A percentile compares a stretch with the other conserved stretches of the same genome.
These are phyloP conservation scores for Pseudopithomyces chartarum DNA, from an alignment of 2,329 filamentous ascomycete genomes.

Conservation along the genomic window DNA sequence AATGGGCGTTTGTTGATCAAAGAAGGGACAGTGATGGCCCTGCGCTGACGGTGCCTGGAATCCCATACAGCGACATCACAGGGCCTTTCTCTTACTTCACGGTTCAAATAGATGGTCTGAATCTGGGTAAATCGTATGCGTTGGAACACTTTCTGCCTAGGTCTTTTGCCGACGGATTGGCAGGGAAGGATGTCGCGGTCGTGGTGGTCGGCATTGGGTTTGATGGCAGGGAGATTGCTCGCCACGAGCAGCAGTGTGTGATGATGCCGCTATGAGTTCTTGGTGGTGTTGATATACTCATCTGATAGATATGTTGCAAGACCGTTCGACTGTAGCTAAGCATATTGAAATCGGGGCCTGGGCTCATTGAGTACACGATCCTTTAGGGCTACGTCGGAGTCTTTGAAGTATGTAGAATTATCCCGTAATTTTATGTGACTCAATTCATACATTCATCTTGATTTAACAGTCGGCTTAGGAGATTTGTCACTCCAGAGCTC, in stretches of 20 bases:
- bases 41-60: background rate
- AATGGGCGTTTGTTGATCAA: constrained; percentile 23
- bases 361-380: too few species aligned
- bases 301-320: too few species aligned
- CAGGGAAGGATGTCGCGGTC: constrained; percentile 14
- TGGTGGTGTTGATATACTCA: too few species aligned
- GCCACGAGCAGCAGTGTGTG: background rate
- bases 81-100: constrained; percentile 42
- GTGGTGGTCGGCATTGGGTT: constrained; percentile 34
- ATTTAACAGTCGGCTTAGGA: too few species aligned
- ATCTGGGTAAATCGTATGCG: constrained; percentile 36
- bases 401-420: too few species aligned
- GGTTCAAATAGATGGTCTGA: constrained; percentile 25
- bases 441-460: too few species aligned
- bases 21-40: background rate
- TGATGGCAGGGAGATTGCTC: constrained; percentile 28
- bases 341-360: too few species aligned
- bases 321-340: too few species aligned
- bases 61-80: constrained; percentile 40
- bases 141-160: constrained; percentile 27
- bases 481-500: too few species aligned
- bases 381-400: too few species aligned
- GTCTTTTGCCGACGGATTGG: constrained; percentile 15
- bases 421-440: too few species aligned
- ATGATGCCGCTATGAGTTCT: background rate